Evolutionary conservation across 352 stramenopile species (phyloP), one percentile per base, ranked within the genome.

Genomic region (Phytopythium vexans): DNA sequence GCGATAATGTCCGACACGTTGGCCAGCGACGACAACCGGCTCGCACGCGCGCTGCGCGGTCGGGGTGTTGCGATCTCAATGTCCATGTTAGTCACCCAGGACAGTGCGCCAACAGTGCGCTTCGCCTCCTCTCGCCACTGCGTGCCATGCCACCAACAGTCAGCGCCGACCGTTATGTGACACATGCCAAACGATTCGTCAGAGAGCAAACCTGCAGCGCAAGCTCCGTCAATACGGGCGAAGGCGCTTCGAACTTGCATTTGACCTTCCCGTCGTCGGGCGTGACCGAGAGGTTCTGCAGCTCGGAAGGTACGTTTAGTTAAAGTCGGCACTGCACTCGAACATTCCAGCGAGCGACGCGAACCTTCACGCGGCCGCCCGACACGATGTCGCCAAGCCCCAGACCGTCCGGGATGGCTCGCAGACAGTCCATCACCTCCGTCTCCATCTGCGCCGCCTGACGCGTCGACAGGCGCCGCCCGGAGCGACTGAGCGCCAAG

Each of bases 1-100:
- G 86, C 88, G 51, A 96, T 92, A 56, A 96, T 92, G 53, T 96
- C 86, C 41, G 76, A 72, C 14, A 96, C 86, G 40, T 90, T 88
- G 38, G 76, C 83, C 33, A 92, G 67, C 33, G 83, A 82, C 15
- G 77, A 94, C 68, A 86, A 92, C 41, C 83, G 80, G 10, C 69
- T 66, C 32, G 81, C 82, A 41, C 80, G 80, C 36, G 77, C 60
- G 43, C 88, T 94, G 33, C 80, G 74, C 34, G 79, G 82, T 42
- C 77, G 74, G 32, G 72, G 66, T 35, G 66, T 77, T 41, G 74
- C 73, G 52, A 92, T 72, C 46, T 88, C 72, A 40, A 95, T 77
- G 33, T 89, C 54, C 35, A 85, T 66, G n/a, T 54, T 31, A 16
- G 77, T 76, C 10, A 96, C 84, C 88, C 88, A 96, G 14, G 86